phyloP scores from a whole-genome alignment of 352 stramenopile species.

The Pythium diclinum region DNA sequence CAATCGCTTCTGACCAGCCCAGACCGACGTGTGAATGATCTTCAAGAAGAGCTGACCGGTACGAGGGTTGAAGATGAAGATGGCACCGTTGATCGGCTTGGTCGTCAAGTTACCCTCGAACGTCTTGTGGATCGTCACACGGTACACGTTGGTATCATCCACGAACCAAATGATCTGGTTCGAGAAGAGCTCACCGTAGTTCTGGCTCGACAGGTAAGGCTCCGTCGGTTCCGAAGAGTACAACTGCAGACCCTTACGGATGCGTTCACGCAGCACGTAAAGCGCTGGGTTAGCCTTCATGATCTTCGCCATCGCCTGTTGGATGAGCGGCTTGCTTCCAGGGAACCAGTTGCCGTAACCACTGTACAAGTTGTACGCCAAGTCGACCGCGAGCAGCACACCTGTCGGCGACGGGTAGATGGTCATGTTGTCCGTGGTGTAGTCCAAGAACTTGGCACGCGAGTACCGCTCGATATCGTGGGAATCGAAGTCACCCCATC shows the following conservation, averaged over 20 bases:
- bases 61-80: conserved; percentile 99
- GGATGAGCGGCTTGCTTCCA: conserved; percentile 98
- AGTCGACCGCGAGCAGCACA: conserved; percentile 96
- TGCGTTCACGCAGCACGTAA: conserved; percentile 99
- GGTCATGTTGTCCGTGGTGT: conserved; percentile 99
- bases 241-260: conserved; percentile 99
- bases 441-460: conserved; percentile 99
- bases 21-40: conserved; percentile 99
- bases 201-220: conserved; percentile 99
- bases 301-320: conserved; percentile 99
- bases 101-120: conserved; percentile 99
- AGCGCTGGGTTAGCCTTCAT: conserved; percentile 99
- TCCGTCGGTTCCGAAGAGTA: conserved; percentile 99
- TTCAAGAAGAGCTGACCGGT: conserved; percentile 99
- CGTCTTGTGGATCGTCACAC: conserved; percentile 99
- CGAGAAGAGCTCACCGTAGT: conserved; percentile 99
- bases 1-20: conserved; percentile 99
- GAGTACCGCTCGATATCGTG: conserved; percentile 99
- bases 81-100: conserved; percentile 99
- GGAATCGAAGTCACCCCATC: conserved; percentile 99
- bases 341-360: conserved; percentile 99
- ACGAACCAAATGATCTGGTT: conserved; percentile 99
- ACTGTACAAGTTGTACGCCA: conserved; percentile 99
- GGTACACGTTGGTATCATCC: conserved; percentile 99
- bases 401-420: conserved; percentile 99